Percentiles rank a stretch among this genome's conserved stretches.
phyloP scores from a whole-genome alignment of 179 eudicot species.

The Actinidia polygama region DNA sequence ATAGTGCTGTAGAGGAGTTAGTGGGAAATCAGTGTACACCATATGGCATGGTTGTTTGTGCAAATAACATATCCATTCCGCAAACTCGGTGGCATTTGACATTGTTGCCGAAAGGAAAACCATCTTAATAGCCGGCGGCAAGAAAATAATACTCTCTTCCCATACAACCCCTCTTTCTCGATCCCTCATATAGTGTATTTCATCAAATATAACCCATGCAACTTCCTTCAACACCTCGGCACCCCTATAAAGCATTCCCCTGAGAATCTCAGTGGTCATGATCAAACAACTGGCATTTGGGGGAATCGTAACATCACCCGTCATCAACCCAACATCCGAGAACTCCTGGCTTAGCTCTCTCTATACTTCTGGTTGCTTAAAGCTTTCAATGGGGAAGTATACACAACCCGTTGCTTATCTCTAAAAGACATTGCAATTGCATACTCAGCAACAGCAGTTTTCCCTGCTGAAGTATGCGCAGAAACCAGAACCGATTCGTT shows the following conservation, averaged over 20 bases:
- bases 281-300: conserved; percentile 93
- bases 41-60: conserved; percentile 99
- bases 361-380: conserved; percentile 92
- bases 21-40: conserved; percentile 95
- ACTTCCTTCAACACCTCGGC: conserved; percentile 93
- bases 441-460: conserved; percentile 96
- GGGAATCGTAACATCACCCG: conserved; percentile 88
- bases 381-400: conserved; percentile 93
- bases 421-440: conserved; percentile 94
- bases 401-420: conserved; percentile 83
- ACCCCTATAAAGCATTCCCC: conserved; percentile 94
- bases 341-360: conserved; percentile 86
- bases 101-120: conserved; percentile 93
- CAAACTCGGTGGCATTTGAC: conserved; percentile 98
- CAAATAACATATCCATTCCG: conserved; percentile 95
- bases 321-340: conserved; percentile 92
- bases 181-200: conserved; percentile 98
- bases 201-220: conserved; percentile 97
- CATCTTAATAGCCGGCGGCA: conserved; percentile 95
- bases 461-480: conserved; percentile 96
- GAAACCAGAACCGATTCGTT: conserved; percentile 87
- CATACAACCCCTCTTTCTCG: conserved; percentile 97
- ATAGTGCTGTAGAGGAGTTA: conserved; percentile 95
- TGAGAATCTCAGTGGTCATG: conserved; percentile 96
- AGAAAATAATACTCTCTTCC: conserved; percentile 95